phyloP scores from a whole-genome alignment of 2,329 filamentous ascomycete species.

The Paraphaeosphaeria minitans region DNA sequence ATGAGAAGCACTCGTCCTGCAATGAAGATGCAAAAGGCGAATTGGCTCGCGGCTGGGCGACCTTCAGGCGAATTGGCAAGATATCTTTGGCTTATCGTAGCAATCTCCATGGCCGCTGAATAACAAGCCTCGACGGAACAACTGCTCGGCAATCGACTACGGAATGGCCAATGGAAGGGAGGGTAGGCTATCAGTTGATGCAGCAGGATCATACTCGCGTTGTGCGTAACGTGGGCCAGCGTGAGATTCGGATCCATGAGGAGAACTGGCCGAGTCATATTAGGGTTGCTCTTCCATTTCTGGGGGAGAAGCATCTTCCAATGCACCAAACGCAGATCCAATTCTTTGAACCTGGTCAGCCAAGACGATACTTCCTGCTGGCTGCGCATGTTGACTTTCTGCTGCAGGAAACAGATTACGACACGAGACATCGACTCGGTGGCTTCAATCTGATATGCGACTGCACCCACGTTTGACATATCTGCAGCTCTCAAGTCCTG shows the following conservation, averaged over 20 bases:
- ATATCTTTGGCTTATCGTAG: conserved; percentile 27
- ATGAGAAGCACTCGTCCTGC: conserved; percentile 24
- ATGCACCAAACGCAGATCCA: conserved; percentile 27
- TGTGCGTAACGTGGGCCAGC: conserved; percentile 26
- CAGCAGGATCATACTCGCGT: conserved; percentile 24
- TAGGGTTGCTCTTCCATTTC: conserved; percentile 29
- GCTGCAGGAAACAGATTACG: conserved; percentile 26
- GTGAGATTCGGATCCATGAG: conserved; percentile 27
- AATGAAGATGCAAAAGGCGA: conserved; percentile 27
- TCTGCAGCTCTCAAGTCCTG: conserved; percentile 12
- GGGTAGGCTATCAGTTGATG: conserved; percentile 26
- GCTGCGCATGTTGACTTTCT: conserved; percentile 21
- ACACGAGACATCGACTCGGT: conserved; percentile 29
- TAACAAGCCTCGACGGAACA: conserved; percentile 25
- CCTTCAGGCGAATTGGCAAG: conserved; percentile 17
- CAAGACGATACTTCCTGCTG: conserved; percentile 22
- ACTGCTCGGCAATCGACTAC: conserved; percentile 19
- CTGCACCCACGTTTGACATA: conserved; percentile 27
- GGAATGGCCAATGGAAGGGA: conserved; percentile 19
- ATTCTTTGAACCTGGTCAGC: conserved; percentile 29
- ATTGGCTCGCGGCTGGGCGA: conserved; percentile 22
- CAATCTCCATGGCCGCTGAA: conserved; percentile 22
- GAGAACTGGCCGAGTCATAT: conserved; percentile 21
- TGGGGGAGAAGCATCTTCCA: conserved; percentile 29
- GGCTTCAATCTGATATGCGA: conserved; percentile 28